These are phyloP conservation scores for Cryptococcus jaspeensis DNA, from an alignment of 1,284 basidiomycete species.

Conservation along the genomic window DNA sequence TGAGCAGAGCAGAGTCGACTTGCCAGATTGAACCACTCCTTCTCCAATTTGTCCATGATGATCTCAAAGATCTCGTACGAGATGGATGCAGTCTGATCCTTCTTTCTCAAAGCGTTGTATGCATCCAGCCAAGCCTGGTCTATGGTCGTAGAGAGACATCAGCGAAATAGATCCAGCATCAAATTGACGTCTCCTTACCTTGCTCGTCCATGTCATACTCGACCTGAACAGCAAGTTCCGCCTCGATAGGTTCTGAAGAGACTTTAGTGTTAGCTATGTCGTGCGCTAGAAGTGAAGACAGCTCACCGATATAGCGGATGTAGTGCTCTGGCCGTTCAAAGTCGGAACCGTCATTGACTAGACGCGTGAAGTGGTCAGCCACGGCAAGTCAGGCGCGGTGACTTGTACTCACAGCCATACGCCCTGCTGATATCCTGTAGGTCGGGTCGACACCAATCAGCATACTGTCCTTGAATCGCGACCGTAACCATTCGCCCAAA, in stretches of 20 bases:
- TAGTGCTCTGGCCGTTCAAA: conserved; percentile 80
- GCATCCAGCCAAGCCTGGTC: conserved; percentile 94
- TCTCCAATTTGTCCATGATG: conserved; percentile 95
- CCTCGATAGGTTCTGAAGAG: conserved; percentile 79
- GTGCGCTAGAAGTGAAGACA: not conserved
- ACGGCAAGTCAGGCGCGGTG: not conserved
- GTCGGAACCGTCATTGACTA: conserved; percentile 76
- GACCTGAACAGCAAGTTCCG: conserved; percentile 85
- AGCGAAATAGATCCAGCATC: not conserved
- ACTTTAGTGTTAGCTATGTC: conserved; percentile 2
- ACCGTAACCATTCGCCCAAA: not conserved
- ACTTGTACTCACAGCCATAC: conserved; percentile 42
- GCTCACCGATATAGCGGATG: conserved; percentile 80
- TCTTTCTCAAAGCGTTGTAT: conserved; percentile 78
- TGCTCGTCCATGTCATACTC: conserved; percentile 99
- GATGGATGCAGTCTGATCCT: conserved; percentile 70
- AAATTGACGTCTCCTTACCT: conserved; percentile 56
- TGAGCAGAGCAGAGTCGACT: conserved; percentile 30
- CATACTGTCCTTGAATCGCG: conserved; percentile 1
- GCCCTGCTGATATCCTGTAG: conserved; percentile 39
- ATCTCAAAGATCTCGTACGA: conserved; percentile 90
- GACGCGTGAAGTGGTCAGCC: conserved; percentile 2
- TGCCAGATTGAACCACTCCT: conserved; percentile 97
- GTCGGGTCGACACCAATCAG: not conserved
- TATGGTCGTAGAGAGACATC: conserved; percentile 42